A percentile compares a stretch with the other conserved stretches of the same genome.
phyloP scores from a whole-genome alignment of 148 eudicot genomes.

The Rhododendron simsii region DNA sequence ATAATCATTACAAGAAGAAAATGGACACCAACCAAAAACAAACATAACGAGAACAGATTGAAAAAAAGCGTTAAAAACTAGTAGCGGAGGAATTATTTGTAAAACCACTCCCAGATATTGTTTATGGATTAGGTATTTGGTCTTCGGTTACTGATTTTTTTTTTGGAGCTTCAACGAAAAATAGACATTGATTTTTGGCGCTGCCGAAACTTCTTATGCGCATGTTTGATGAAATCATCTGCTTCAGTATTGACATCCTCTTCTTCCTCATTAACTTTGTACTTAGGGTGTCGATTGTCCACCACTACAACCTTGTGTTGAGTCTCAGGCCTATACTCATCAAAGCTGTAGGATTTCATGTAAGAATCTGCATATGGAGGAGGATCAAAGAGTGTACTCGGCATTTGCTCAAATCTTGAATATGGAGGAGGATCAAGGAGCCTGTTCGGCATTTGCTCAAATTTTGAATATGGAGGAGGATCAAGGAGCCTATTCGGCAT shows the following conservation, averaged over 20 bases:
- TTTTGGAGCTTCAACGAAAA: neutral
- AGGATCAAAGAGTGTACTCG: no score
- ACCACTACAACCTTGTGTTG: neutral
- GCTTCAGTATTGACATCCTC: conserved; percentile 31
- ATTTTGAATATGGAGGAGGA: neutral
- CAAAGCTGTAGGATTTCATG: neutral
- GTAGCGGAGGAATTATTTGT: neutral
- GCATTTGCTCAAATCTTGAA: no score
- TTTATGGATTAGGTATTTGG: neutral
- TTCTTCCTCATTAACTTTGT: neutral
- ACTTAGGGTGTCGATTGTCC: neutral
- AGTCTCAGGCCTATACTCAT: neutral
- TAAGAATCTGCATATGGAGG: neutral
- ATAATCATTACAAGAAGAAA: neutral
- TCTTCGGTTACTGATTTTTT: neutral
- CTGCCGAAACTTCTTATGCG: conserved; percentile 24
- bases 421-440: neutral
- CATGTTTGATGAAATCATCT: conserved; percentile 24
- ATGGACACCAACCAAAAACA: neutral
- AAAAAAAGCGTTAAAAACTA: neutral
- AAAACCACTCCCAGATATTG: neutral
- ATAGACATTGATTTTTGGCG: conserved; percentile 11
- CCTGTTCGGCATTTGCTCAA: conserved; percentile 4
- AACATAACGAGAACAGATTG: neutral
- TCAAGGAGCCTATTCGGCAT: neutral